Conservation (phyloP, 768 basidiomycete species). For the Lactifluus piperatus region DNA sequence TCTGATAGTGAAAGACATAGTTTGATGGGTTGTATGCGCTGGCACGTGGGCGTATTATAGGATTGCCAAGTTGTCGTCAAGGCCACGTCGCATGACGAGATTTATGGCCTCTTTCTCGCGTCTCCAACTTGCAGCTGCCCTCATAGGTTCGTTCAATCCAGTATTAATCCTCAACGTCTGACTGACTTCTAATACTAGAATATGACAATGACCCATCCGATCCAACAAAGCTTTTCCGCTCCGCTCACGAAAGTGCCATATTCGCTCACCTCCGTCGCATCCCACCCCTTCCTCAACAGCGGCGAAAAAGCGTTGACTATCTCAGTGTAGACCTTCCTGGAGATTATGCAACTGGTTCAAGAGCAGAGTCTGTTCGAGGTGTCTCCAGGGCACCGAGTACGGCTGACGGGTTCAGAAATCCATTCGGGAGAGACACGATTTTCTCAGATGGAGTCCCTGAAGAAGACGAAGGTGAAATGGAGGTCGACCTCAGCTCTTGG, state of each 20-base stretch:
- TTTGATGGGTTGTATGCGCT: too few species aligned
- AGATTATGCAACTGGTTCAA: slow-evolving; percentile 33
- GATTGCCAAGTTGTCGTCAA: too few species aligned
- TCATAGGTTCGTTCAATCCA: slow-evolving; percentile 51
- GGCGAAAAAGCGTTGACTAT: slow-evolving; percentile 50
- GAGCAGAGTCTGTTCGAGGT: slow-evolving; percentile 38
- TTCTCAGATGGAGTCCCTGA: slow-evolving; percentile 44
- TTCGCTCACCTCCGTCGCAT: slow-evolving; percentile 67
- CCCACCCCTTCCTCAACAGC: slow-evolving; percentile 39
- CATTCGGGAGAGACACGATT: slow-evolving; percentile 58
- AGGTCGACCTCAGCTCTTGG: slow-evolving; percentile 80
- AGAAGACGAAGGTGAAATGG: slow-evolving; percentile 46
- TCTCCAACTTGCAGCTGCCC: slow-evolving; percentile 76
- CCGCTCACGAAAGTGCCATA: slow-evolving; percentile 78
- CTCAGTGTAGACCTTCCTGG: slow-evolving; percentile 60
- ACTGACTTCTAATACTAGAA: slow-evolving; percentile 38
- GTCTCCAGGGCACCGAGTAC: slow-evolving; percentile 47
- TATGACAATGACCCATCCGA: slow-evolving; percentile 84
- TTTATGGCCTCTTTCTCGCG: slow-evolving; percentile 58
- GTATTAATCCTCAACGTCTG: neutral
- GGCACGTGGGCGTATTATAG: too few species aligned
- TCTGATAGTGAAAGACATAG: too few species aligned
- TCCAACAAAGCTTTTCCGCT: slow-evolving; percentile 48
- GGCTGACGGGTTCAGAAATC: slow-evolving; percentile 59
- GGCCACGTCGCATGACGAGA: too few species aligned